A percentile compares a stretch with the other conserved stretches of the same genome.
phyloP scores from a whole-genome alignment of 176 grass and related monocot species.

The Eleusine coracana region DNA sequence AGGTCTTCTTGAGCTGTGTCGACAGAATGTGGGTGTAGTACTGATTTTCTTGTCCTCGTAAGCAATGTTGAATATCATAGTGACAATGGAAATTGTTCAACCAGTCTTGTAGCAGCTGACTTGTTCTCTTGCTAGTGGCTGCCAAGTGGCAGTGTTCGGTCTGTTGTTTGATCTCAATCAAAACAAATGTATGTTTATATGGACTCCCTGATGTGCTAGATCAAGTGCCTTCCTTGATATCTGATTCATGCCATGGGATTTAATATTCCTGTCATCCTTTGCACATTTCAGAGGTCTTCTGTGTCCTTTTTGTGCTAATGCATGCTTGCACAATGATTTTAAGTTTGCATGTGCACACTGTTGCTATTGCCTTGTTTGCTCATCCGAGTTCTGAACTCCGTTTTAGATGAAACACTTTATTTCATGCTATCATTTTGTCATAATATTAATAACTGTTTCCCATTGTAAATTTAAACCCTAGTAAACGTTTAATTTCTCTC shows the following conservation, averaged over 20 bases:
- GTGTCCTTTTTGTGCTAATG: background rate
- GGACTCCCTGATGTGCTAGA: slow-evolving; percentile 37
- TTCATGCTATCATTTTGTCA: background rate
- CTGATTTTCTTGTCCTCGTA: background rate
- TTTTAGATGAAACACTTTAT: background rate
- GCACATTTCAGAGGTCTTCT: background rate
- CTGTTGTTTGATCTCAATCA: slow-evolving; percentile 4
- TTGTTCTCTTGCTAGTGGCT: slow-evolving; percentile 31
- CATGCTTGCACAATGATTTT: background rate
- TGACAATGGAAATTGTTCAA: slow-evolving; percentile 10
- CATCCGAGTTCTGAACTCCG: too few species aligned
- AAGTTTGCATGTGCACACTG: too few species aligned
- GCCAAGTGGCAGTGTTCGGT: slow-evolving; percentile 32
- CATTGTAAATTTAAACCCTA: background rate
- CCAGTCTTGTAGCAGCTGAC: slow-evolving; percentile 34
- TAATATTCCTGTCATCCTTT: slow-evolving; percentile 20
- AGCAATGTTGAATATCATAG: slow-evolving; percentile 4
- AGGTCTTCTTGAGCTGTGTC: slow-evolving; percentile 57
- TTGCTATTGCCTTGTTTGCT: too few species aligned
- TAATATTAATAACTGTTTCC: too few species aligned
- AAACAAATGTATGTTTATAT: slow-evolving; percentile 33
- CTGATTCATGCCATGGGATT: background rate
- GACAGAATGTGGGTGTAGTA: background rate
- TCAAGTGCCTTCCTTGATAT: slow-evolving; percentile 32
- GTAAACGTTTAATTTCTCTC: background rate